Evolutionary conservation across 1,139 yeast genomes (phyloP), one percentile per base, ranked within the genome.

Genomic region (Kodamaea sp.): DNA sequence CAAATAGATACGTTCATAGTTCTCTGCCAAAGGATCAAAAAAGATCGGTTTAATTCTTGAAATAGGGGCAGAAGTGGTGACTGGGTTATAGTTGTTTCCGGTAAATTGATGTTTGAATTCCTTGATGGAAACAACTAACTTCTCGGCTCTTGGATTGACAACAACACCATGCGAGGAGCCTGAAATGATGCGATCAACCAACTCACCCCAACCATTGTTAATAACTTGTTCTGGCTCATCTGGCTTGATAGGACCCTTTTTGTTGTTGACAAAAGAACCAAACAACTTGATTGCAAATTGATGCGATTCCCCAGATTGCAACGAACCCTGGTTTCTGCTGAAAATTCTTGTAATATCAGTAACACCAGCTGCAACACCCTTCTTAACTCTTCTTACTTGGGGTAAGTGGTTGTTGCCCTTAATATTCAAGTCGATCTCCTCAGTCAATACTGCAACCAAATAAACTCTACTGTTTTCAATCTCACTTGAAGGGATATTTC

Each of bases 161-260:
- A 92, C 89, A 36, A 88, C 80, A 47, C 96, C 96, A 38, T 76
- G 77, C 41, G 76, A 77, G 1, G 94, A 77, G 22, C 95, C 95
- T 18, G 78, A 59, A 45, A 88, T 82, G 45, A 88, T 83, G 52
- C 95, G 70, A 50, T 87, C 90, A 22, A 84, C 78, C 33, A 85
- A 64, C 46, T 83, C 94, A 61, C 96, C 96, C 96, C 96, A 88
- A 33, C 96, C 96, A 42, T 79, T 74, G 57, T 83, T 83, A 37
- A 47, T 50, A 15, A 37, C 39, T 11, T 46, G 38, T 20, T 52
- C 60, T 15, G 43, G 34, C 15, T 43, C 47, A n/a, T 55, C 61
- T 10, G 34, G 31, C 26, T 34, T 26, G 28, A 48, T 47, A 14
- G 43, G 36, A 10, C 44, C 46, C 41, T 56, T 61, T 51, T 62